Evolutionary conservation across 139 green algal species (phyloP), one percentile per base, ranked within the genome.

Genomic region (Chloropicon primus): DNA sequence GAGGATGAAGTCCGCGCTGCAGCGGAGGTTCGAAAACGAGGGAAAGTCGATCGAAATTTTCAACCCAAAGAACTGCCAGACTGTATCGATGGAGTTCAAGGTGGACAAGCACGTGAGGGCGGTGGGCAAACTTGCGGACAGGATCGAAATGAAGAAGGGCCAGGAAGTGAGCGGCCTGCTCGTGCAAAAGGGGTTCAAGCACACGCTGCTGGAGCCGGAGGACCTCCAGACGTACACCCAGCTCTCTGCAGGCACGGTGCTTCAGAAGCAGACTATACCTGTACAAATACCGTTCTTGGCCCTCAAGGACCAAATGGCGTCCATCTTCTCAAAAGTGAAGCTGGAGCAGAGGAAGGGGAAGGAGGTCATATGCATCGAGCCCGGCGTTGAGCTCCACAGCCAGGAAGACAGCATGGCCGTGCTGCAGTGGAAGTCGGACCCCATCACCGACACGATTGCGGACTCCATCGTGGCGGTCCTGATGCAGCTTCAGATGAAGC

Each of bases 381-480:
- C 72, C 79, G 77, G 78, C 26, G 82, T 87, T 26, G 84, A 74
- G 26, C 72, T 87, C 17, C 22, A 26, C 22, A 26, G 80, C 29
- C 72, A 82, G 74, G 27, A 29, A 2, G 79, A 78, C 5, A 73
- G 74, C 1, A 86, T 91, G 41, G 82, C 93, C 2, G 73, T 97
- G 73, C 72, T 99, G 54, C 87, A 97, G 85, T 99, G 95, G 95
- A 79, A 90, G 75, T 88, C 87, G n/a, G 92, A 93, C 24, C 80
- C 85, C 0, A 79, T 92, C 1, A 83, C 77, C 0, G 95, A 99
- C 86, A 92, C 94, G 78, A 80, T 99, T 1, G 94, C 92, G 17
- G 95, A 99, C 80, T 92, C 94, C 0, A 87, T 97, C 22, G 83
- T 98, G 21, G 94, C 93, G 0, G 82, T 95, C 25, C 77, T 97